Percentiles rank a stretch among this genome's conserved stretches.
These are phyloP conservation scores for Lepraria neglecta DNA, from an alignment of 495 filamentous ascomycete species.

Conservation along the genomic window DNA sequence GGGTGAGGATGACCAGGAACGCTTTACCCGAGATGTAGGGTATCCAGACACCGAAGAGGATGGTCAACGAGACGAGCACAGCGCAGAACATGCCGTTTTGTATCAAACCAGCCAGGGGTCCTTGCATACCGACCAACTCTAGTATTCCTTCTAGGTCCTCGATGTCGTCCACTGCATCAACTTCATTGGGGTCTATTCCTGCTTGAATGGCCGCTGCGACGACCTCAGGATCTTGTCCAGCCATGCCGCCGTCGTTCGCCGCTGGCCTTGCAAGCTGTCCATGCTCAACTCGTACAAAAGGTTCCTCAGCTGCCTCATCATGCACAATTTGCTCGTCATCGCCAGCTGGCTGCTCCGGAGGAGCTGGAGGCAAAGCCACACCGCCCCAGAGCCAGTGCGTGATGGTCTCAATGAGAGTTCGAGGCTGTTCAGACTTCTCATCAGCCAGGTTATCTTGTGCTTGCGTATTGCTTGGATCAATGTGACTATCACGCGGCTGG, in stretches of 20 bases:
- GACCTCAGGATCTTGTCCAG: conserved; percentile 37
- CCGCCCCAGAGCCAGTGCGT: conserved; percentile 62
- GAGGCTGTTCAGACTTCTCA: not conserved
- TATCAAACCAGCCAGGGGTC: conserved; percentile 78
- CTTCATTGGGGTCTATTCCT: conserved; percentile 52
- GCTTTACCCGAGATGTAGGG: conserved; percentile 88
- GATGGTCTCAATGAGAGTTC: conserved; percentile 14
- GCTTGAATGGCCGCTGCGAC: conserved; percentile 41
- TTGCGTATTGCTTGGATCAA: not conserved
- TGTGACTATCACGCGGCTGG: not conserved
- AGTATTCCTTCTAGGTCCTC: conserved; percentile 98
- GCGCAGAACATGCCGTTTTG: conserved; percentile 94
- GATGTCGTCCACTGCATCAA: conserved; percentile 66
- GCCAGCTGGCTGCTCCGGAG: conserved; percentile 33
- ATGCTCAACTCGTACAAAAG: conserved; percentile 52
- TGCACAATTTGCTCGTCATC: conserved; percentile 56
- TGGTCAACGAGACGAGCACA: conserved; percentile 78
- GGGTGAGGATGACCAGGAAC: conserved; percentile 68
- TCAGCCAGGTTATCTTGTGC: not conserved
- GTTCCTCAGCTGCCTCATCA: conserved; percentile 54
- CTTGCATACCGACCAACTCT: conserved; percentile 94
- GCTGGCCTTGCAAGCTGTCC: conserved; percentile 25
- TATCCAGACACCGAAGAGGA: conserved; percentile 77
- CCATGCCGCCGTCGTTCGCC: conserved; percentile 25
- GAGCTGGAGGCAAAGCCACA: conserved; percentile 38